Percentiles rank a stretch among this genome's conserved stretches.
phyloP scores from a whole-genome alignment of 2,329 filamentous ascomycete species.

The Fusarium sp. region DNA sequence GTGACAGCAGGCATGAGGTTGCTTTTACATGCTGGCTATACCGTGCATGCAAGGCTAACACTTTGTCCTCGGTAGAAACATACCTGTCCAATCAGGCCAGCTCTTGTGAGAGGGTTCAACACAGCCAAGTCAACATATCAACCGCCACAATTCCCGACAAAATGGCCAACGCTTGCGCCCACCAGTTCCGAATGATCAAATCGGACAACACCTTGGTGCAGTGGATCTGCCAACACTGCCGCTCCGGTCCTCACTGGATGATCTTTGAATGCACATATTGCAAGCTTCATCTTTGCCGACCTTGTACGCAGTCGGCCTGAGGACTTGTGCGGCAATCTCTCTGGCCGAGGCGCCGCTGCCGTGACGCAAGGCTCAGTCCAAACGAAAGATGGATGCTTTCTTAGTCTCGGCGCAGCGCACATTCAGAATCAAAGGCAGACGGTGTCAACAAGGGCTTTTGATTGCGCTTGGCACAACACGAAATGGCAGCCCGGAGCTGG shows the following conservation, averaged over 20 bases:
- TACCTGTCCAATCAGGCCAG: slow-evolving; percentile 39
- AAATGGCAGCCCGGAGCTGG: slow-evolving; percentile 39
- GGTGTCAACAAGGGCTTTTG: slow-evolving; percentile 26
- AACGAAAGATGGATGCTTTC: slow-evolving; percentile 26
- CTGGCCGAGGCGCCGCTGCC: slow-evolving; percentile 14
- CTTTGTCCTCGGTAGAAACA: slow-evolving; percentile 30
- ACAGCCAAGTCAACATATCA: slow-evolving; percentile 18
- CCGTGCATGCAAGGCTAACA: slow-evolving; percentile 41
- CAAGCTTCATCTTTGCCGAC: slow-evolving; percentile 70
- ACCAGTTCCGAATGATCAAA: slow-evolving; percentile 73
- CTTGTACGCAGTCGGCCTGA: slow-evolving; percentile 58
- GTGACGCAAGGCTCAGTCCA: slow-evolving; percentile 8
- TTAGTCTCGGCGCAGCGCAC: slow-evolving; percentile 35
- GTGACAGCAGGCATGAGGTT: slow-evolving; percentile 20
- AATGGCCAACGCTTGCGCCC: slow-evolving; percentile 66
- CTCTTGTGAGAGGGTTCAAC: slow-evolving; percentile 36
- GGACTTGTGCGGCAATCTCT: slow-evolving; percentile 13
- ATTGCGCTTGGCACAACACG: slow-evolving; percentile 38
- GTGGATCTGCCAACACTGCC: slow-evolving; percentile 72
- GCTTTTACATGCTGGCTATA: slow-evolving; percentile 15
- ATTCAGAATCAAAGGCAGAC: slow-evolving; percentile 28
- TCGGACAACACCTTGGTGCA: slow-evolving; percentile 71
- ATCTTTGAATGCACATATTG: slow-evolving; percentile 76
- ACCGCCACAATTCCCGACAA: slow-evolving; percentile 41
- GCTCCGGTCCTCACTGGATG: slow-evolving; percentile 71